phyloP scores from a whole-genome alignment of 2,329 filamentous ascomycete species.

The Zymoseptoria passerinii region DNA sequence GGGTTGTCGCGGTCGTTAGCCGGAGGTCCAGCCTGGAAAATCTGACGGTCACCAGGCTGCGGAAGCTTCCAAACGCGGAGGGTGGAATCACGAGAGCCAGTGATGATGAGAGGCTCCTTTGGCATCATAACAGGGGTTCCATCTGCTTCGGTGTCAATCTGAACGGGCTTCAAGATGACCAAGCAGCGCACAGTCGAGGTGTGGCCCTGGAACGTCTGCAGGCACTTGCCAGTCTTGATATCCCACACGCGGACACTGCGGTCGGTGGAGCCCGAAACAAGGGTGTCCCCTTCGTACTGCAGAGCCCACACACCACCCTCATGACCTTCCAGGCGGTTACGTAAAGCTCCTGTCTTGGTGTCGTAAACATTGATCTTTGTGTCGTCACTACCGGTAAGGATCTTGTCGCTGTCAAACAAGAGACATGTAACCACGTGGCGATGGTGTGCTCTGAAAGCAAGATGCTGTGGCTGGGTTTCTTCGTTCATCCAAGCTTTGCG shows the following conservation, averaged over 20 bases:
- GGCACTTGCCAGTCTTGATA: slow-evolving; percentile 84
- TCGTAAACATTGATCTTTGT: slow-evolving; percentile 97
- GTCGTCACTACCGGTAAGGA: slow-evolving; percentile 94
- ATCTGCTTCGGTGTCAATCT: slow-evolving; percentile 62
- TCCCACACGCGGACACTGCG: slow-evolving; percentile 99
- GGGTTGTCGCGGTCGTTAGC: slow-evolving; percentile 73
- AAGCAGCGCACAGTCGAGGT: slow-evolving; percentile 94
- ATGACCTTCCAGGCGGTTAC: slow-evolving; percentile 79
- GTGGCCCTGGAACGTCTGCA: slow-evolving; percentile 93
- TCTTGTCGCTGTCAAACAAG: slow-evolving; percentile 97
- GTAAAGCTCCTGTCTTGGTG: slow-evolving; percentile 81
- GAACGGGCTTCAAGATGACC: slow-evolving; percentile 82
- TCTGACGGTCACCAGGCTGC: slow-evolving; percentile 64
- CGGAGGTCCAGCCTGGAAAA: slow-evolving; percentile 71
- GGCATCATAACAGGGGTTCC: slow-evolving; percentile 81
- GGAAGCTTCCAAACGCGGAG: slow-evolving; percentile 91
- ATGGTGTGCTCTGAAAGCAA: slow-evolving; percentile 93
- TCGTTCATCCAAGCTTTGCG: slow-evolving; percentile 82
- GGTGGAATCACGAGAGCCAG: slow-evolving; percentile 88
- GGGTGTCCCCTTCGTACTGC: slow-evolving; percentile 88
- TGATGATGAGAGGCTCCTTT: slow-evolving; percentile 91
- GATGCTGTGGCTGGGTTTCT: slow-evolving; percentile 75
- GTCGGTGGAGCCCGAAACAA: slow-evolving; percentile 94
- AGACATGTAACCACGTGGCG: slow-evolving; percentile 95
- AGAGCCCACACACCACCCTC: slow-evolving; percentile 97